Evolutionary conservation across 371 early-diverging fungal genomes (phyloP).

Genomic region (Mucor lusitanicus): DNA sequence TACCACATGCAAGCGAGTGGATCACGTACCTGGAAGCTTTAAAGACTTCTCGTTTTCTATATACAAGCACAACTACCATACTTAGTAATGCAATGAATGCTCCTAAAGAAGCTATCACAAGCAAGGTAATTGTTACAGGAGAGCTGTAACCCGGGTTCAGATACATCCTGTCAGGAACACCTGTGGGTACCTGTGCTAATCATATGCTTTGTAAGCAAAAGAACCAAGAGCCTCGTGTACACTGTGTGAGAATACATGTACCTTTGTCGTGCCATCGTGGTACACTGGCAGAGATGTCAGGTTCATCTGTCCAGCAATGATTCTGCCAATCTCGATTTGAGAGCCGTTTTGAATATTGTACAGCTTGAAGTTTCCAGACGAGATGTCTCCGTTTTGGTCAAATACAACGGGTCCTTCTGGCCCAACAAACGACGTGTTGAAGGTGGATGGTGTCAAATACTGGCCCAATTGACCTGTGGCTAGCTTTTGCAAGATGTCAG

Average conservation of each 20-base stretch:
- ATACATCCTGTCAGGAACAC: conserved; percentile 25
- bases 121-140: conserved; percentile 43
- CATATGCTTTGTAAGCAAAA: conserved; percentile 6
- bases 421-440: conserved; percentile 56
- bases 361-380: conserved; percentile 49
- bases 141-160: conserved; percentile 46
- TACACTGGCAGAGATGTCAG: conserved; percentile 53
- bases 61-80: conserved; percentile 39
- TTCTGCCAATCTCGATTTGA: conserved; percentile 46
- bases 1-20: background rate
- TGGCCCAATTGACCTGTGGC: conserved; percentile 34
- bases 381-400: conserved; percentile 57
- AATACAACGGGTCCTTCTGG: conserved; percentile 61
- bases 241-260: conserved; percentile 4
- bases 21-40: conserved; percentile 55
- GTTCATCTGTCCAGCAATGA: conserved; percentile 50
- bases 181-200: conserved; percentile 34
- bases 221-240: background rate
- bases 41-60: conserved; percentile 50
- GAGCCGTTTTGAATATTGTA: conserved; percentile 54
- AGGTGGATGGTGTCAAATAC: conserved; percentile 33
- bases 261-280: conserved; percentile 47
- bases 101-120: conserved; percentile 46
- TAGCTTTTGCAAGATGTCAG: conserved; percentile 20
- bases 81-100: conserved; percentile 34